Evolutionary conservation across 139 green algal genomes (phyloP).

Genomic region (Mesostigma viride): DNA sequence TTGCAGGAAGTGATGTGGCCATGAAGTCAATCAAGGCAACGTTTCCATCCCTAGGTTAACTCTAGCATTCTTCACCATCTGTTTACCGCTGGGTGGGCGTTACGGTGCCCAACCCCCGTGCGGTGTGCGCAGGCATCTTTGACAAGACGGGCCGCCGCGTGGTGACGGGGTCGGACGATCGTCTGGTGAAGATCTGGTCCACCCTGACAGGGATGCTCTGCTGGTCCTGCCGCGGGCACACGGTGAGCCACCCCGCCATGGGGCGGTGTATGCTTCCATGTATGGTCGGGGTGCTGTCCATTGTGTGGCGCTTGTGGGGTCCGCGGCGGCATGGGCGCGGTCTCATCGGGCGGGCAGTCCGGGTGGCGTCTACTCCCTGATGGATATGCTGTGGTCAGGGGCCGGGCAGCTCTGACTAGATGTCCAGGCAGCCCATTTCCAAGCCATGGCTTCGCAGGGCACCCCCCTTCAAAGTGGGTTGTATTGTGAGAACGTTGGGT

Average conservation of each 20-base stretch:
- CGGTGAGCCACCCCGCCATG: not conserved
- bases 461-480: no score
- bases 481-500: not conserved
- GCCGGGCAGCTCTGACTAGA: not conserved
- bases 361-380: not conserved
- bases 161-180: conserved; percentile 34
- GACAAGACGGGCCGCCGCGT: conserved; percentile 20
- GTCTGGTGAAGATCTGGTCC: conserved; percentile 39
- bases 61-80: not conserved
- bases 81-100: not conserved
- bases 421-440: no score
- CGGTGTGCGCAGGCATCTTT: conserved; percentile 29
- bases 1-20: no score
- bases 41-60: no score
- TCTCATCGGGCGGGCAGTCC: not conserved
- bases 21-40: no score
- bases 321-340: not conserved
- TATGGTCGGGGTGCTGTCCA: not conserved
- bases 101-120: no score
- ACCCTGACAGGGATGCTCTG: conserved; percentile 29
- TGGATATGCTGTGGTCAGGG: no score
- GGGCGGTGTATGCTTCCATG: not conserved
- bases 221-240: conserved; percentile 27
- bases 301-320: not conserved
- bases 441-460: no score